These are phyloP conservation scores for Neoboletus brunneissimus DNA, from an alignment of 768 basidiomycete genomes.

Conservation along the genomic window DNA sequence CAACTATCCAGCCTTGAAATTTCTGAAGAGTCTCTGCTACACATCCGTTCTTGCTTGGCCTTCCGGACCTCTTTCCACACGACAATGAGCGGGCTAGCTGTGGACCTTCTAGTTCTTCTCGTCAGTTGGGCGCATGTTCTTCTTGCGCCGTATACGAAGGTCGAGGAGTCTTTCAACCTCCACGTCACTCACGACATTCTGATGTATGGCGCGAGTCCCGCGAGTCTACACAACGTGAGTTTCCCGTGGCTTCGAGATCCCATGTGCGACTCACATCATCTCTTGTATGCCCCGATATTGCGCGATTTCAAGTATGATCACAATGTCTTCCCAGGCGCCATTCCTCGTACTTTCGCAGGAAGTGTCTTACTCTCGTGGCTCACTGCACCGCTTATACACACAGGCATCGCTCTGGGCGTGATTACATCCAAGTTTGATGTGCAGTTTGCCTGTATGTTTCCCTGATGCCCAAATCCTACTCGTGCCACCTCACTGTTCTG, in stretches of 20 bases:
- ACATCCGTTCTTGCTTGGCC: neutral
- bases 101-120: slow-evolving; percentile 51
- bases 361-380: slow-evolving; percentile 65
- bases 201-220: slow-evolving; percentile 58
- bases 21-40: neutral
- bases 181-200: slow-evolving; percentile 89
- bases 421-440: slow-evolving; percentile 59
- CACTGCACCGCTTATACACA: slow-evolving; percentile 45
- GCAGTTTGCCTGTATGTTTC: slow-evolving; percentile 62
- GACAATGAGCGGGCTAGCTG: slow-evolving; percentile 22
- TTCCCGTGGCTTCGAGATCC: neutral
- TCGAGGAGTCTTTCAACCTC: slow-evolving; percentile 95
- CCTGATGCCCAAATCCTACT: neutral
- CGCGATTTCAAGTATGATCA: slow-evolving; percentile 75
- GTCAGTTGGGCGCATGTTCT: slow-evolving; percentile 66
- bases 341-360: slow-evolving; percentile 86
- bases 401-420: slow-evolving; percentile 42
- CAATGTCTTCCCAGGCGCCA: slow-evolving; percentile 79
- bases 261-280: slow-evolving; percentile 4
- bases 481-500: neutral
- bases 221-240: slow-evolving; percentile 49
- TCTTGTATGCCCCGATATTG: neutral
- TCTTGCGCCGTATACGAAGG: slow-evolving; percentile 88
- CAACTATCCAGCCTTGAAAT: too few species aligned
- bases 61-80: neutral